Base-by-base conservation (phyloP, 352 stramenopile genomes). In the Phytophthora ramorum region DNA sequence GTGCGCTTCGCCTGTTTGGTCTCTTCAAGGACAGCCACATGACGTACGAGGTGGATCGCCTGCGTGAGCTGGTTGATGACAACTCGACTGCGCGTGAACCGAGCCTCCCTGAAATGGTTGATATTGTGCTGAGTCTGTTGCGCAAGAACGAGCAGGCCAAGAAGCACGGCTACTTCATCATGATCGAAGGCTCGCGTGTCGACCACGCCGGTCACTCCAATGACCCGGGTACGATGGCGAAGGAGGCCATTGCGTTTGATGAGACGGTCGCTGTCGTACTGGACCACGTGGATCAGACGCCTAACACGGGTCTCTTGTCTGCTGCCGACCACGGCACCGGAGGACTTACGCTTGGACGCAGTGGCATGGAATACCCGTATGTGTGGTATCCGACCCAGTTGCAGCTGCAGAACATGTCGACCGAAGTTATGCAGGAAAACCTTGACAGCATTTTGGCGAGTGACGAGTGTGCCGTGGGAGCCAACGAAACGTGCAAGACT, bases 81-180 rank as follows among this genome's bases (percentile, higher is more conserved):
- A 63, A 78, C 32, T 66, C 73, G 13, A 83, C 73, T 35, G 69
- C 63, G 3, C 79, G 81, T 49, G 73, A 89, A 63, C 83, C 83
- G 26, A 86, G 71, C 41, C 66, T 91, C 2, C 63, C 76, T 0
- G 80, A 91, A 56, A 90, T 91, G 83, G 78, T 85, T 8, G 78
- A 91, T 43, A 72, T 77, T 52, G 74, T 90, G 24, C 56, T 91
- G 5, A 68, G 60, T 58, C 69, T 90, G 43, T 61, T 91, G 37
- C 87, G 87, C 64, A 88, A 82, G 71, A 91, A 91, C 60, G 76
- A 75, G n/a, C 71, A 74, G 44, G 83, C 83, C 17, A 83, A 87
- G 66, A 89, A 91, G 66, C 70, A 91, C 58, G 83, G 83, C 41
- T 91, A 86, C 75, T 91, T 91, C 44, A 47, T 91, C 38, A 87